Conservation (phyloP, 2,329 filamentous ascomycete genomes). For the Pseudogymnoascus sp. region DNA sequence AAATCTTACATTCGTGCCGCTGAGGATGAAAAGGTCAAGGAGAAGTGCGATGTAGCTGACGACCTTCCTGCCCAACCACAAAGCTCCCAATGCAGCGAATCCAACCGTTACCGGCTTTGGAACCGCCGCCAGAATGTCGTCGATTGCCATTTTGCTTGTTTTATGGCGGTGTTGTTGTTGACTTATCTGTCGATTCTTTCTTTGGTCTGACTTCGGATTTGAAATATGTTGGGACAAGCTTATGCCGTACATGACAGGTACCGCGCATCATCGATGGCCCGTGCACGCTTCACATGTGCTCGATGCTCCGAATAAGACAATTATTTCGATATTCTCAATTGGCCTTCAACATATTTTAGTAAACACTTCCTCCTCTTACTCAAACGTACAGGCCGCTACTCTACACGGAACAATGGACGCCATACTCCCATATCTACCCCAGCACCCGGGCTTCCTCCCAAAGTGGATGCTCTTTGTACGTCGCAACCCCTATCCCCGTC, state of each 20-base stretch:
- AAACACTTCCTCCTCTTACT: not conserved
- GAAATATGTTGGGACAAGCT: slow-evolving; percentile 1
- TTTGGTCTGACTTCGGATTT: not conserved
- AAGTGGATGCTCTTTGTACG: slow-evolving; percentile 60
- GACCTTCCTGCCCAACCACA: slow-evolving; percentile 50
- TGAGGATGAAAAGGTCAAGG: slow-evolving; percentile 61
- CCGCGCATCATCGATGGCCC: not conserved
- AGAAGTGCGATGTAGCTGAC: slow-evolving; percentile 55
- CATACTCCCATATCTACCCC: slow-evolving; percentile 15
- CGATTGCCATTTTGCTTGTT: slow-evolving; percentile 17
- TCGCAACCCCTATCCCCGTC: not conserved
- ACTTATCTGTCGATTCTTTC: not conserved
- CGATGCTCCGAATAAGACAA: not conserved
- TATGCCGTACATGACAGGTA: not conserved
- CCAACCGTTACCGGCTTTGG: slow-evolving; percentile 35
- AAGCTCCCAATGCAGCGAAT: slow-evolving; percentile 49
- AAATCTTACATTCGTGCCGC: slow-evolving; percentile 51
- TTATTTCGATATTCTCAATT: not conserved
- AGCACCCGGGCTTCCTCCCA: slow-evolving; percentile 44
- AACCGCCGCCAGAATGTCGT: slow-evolving; percentile 31
- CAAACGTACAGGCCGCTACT: not conserved
- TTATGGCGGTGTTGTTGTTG: not conserved
- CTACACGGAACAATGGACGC: not conserved
- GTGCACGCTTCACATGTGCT: not conserved
- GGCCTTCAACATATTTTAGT: not conserved